Evolutionary conservation across 169 alveolate genomes (phyloP).

Genomic region (Cryptosporidium canis): DNA sequence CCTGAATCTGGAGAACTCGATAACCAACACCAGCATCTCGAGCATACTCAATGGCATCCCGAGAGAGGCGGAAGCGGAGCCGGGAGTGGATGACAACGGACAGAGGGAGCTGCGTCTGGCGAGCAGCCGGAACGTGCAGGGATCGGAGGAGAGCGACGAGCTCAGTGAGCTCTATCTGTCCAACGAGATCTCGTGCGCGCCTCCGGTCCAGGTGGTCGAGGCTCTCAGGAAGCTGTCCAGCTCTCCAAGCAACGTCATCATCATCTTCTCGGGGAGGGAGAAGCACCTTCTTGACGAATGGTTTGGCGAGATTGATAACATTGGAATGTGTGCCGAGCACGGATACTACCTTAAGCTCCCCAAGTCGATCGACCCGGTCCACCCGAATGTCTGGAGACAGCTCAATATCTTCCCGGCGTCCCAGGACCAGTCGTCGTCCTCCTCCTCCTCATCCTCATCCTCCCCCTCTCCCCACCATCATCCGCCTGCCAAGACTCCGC

Average conservation of each 20-base stretch:
- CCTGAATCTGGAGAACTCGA: not conserved
- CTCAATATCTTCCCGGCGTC: not conserved
- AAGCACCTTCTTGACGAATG: conserved; percentile 77
- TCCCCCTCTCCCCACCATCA: not conserved
- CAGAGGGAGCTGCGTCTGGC: no score
- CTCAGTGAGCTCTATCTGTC: not conserved
- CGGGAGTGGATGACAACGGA: not conserved
- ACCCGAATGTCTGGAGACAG: conserved; percentile 36
- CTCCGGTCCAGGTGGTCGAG: conserved; percentile 15
- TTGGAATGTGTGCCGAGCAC: conserved; percentile 73
- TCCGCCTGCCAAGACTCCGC: not conserved
- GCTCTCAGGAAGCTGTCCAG: conserved; percentile 41
- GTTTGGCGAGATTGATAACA: conserved; percentile 73
- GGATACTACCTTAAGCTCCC: conserved; percentile 72
- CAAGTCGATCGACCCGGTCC: conserved; percentile 2
- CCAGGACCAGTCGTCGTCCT: not conserved
- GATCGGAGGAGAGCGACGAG: not conserved
- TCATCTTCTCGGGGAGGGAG: conserved; percentile 79
- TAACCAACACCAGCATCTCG: not conserved
- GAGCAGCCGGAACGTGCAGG: no score
- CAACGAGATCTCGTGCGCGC: conserved; percentile 33
- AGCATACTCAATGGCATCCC: not conserved
- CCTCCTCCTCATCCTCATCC: not conserved
- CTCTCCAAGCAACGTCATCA: conserved; percentile 75
- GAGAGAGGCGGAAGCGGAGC: not conserved